Conservation (phyloP, 768 basidiomycete genomes). For the Boletus pseudo-olivaceus region DNA sequence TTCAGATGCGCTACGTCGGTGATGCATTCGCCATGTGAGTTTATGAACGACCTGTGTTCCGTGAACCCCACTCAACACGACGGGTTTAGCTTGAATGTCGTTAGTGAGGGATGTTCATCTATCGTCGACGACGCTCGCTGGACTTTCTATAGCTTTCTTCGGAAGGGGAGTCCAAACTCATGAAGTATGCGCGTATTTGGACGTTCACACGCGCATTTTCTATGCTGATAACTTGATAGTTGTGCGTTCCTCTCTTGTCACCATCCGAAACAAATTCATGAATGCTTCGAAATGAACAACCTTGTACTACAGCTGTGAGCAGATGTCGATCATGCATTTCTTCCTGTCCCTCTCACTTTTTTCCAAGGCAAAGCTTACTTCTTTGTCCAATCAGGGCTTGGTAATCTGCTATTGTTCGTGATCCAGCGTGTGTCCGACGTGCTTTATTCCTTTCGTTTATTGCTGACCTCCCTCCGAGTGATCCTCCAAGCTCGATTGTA, state of each 20-base stretch:
- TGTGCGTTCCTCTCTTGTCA: background rate
- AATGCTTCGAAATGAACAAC: background rate
- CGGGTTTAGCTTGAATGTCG: slow-evolving; percentile 10
- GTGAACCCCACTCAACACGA: too few species aligned
- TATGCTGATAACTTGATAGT: background rate
- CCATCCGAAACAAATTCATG: background rate
- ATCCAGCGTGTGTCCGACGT: slow-evolving; percentile 1
- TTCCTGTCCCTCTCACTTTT: background rate
- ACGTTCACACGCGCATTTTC: background rate
- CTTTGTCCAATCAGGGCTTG: slow-evolving; percentile 2
- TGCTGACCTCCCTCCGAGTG: slow-evolving; percentile 1
- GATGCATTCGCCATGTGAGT: too few species aligned
- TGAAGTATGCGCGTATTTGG: slow-evolving; percentile 4
- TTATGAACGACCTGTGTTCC: too few species aligned
- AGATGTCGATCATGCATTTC: background rate
- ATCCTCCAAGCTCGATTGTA: slow-evolving; percentile 15
- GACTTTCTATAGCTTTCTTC: slow-evolving; percentile 11
- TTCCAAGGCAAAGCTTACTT: slow-evolving; percentile 8
- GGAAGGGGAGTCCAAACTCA: background rate
- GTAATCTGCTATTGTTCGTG: background rate
- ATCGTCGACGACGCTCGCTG: background rate
- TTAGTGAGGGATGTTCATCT: background rate
- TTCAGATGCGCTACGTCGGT: slow-evolving; percentile 23
- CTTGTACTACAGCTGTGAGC: slow-evolving; percentile 13
- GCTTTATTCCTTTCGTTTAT: background rate